Percentiles rank a stretch among this genome's conserved stretches.
Evolutionary conservation across 805 yeast species (phyloP).

Genomic region (Candida xyloterini): DNA sequence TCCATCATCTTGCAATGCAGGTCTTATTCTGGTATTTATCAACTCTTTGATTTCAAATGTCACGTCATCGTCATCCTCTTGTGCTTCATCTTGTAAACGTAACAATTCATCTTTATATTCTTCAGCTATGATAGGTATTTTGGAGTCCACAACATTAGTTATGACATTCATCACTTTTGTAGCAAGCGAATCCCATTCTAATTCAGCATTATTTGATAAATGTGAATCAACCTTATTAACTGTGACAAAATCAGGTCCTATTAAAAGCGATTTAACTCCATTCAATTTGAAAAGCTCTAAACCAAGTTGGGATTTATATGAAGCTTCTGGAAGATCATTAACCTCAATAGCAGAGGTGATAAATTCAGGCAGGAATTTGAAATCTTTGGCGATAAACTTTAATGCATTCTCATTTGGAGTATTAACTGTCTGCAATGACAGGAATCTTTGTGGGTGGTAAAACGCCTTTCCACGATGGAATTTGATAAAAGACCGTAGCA

Average conservation of each 20-base stretch:
- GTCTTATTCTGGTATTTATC: slow-evolving; percentile 66
- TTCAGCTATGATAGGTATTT: slow-evolving; percentile 26
- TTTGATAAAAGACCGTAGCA: background rate
- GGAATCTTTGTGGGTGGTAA: slow-evolving; percentile 11
- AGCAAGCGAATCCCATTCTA: slow-evolving; percentile 31
- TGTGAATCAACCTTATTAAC: slow-evolving; percentile 51
- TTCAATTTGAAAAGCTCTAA: slow-evolving; percentile 53
- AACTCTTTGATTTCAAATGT: slow-evolving; percentile 66
- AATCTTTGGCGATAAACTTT: slow-evolving; percentile 55
- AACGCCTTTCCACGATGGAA: background rate
- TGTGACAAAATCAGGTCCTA: slow-evolving; percentile 72
- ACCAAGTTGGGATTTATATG: slow-evolving; percentile 62
- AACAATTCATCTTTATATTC: slow-evolving; percentile 23
- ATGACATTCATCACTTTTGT: slow-evolving; percentile 28
- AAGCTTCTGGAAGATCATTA: slow-evolving; percentile 51
- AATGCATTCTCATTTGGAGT: slow-evolving; percentile 79
- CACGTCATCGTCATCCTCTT: slow-evolving; percentile 64
- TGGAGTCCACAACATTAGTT: slow-evolving; percentile 25
- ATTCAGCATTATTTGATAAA: slow-evolving; percentile 32
- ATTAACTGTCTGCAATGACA: slow-evolving; percentile 41
- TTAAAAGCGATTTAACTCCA: slow-evolving; percentile 69
- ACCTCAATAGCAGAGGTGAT: slow-evolving; percentile 47
- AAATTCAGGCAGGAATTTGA: slow-evolving; percentile 43
- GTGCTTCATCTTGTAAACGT: slow-evolving; percentile 28
- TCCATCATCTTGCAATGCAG: slow-evolving; percentile 74